phyloP scores from a whole-genome alignment of 73 alveolate genomes.

The Symbiodinium natans region DNA sequence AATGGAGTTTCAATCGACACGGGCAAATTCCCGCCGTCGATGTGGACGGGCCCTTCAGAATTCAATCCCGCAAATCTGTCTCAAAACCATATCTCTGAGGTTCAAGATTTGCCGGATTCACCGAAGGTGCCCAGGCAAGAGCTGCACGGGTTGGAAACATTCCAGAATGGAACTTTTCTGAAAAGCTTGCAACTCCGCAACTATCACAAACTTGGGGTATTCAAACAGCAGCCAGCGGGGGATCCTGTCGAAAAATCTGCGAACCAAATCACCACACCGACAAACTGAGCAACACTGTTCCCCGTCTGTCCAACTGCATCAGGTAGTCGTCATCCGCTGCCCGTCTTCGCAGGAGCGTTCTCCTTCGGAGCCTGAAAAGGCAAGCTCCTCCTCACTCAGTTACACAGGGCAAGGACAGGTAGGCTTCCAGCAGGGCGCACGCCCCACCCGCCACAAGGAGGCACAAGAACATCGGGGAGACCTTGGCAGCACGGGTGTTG shows the following conservation, averaged over 20 bases:
- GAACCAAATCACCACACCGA: too few species aligned
- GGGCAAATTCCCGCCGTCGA: constrained; percentile 17
- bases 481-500: neutral
- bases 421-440: constrained; percentile 15
- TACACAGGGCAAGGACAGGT: neutral
- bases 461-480: neutral
- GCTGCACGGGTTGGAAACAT: neutral
- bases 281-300: too few species aligned
- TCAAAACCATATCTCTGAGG: neutral
- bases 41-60: neutral
- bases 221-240: constrained; percentile 2
- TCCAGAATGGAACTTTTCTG: neutral
- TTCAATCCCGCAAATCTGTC: neutral
- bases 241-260: neutral
- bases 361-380: neutral
- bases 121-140: constrained; percentile 6
- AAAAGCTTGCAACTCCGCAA: neutral
- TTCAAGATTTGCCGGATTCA: neutral
- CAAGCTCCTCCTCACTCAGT: too few species aligned
- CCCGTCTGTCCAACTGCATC: constrained; percentile 1
- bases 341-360: constrained; percentile 12
- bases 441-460: neutral
- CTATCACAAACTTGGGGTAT: neutral
- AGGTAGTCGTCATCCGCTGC: constrained; percentile 4
- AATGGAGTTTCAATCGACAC: neutral